These are phyloP conservation scores for Eudorina sp. DNA, from an alignment of 139 green algal species.

Conservation along the genomic window DNA sequence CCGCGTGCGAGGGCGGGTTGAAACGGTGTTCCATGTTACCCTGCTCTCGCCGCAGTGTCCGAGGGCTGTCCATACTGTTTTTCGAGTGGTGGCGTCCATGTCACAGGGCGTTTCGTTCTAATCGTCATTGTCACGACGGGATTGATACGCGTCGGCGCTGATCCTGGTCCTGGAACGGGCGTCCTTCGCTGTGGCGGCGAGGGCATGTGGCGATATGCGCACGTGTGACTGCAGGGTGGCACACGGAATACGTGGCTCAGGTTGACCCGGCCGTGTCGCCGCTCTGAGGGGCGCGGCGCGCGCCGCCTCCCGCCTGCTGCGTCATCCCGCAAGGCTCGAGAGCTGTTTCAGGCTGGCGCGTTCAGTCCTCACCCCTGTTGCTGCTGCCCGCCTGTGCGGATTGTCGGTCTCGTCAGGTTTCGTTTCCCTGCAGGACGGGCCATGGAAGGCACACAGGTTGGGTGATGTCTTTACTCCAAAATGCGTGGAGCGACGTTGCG, in stretches of 20 bases:
- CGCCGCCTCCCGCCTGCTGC: not conserved
- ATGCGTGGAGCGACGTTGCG: constrained; percentile 9
- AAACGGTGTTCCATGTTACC: constrained; percentile 2
- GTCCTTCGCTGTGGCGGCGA: not conserved
- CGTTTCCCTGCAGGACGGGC: not conserved
- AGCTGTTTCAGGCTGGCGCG: not conserved
- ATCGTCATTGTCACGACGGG: not conserved
- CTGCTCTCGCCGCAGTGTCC: constrained; percentile 1
- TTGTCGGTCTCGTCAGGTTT: constrained; percentile 12
- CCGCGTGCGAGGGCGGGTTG: not conserved
- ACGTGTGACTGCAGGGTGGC: not conserved
- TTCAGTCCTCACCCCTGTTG: not conserved
- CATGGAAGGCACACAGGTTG: not conserved
- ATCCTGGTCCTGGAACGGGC: not conserved
- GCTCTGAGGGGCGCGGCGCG: not conserved
- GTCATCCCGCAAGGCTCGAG: not conserved
- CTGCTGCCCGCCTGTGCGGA: not conserved
- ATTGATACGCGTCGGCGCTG: not conserved
- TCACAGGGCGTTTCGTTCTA: not conserved
- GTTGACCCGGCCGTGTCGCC: constrained; percentile 12
- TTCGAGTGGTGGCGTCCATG: constrained; percentile 1
- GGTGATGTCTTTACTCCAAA: constrained; percentile 16
- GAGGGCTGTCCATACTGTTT: constrained; percentile 15
- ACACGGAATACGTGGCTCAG: not conserved
- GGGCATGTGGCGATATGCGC: not conserved